Conservation (phyloP, 2,329 filamentous ascomycete genomes). For the Stagonosporopsis chrysanthemi region DNA sequence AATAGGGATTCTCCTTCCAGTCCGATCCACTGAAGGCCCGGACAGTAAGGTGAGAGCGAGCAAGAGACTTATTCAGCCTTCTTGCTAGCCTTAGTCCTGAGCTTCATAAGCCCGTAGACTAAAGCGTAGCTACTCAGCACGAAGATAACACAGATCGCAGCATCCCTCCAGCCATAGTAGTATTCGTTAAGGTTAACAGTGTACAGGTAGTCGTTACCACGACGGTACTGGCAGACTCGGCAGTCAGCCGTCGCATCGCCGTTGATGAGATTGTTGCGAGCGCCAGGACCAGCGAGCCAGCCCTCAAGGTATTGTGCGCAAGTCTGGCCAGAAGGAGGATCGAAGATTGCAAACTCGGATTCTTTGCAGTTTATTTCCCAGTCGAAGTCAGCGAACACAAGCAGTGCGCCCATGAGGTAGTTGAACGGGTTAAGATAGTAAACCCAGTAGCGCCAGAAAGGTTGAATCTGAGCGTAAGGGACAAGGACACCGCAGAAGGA, state of each 20-base stretch:
- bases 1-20: background rate
- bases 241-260: slow-evolving; percentile 65
- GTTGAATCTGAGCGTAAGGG: slow-evolving; percentile 66
- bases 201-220: slow-evolving; percentile 66
- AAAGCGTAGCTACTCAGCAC: slow-evolving; percentile 62
- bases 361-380: slow-evolving; percentile 49
- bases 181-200: slow-evolving; percentile 68
- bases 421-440: slow-evolving; percentile 54
- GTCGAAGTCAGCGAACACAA: slow-evolving; percentile 53
- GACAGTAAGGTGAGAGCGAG: background rate
- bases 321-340: slow-evolving; percentile 60
- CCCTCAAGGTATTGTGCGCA: slow-evolving; percentile 65
- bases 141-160: slow-evolving; percentile 66
- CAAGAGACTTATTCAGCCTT: slow-evolving; percentile 43
- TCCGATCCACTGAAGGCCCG: no score
- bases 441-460: slow-evolving; percentile 69
- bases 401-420: slow-evolving; percentile 52
- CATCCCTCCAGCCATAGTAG: slow-evolving; percentile 72
- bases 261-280: slow-evolving; percentile 51
- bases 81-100: slow-evolving; percentile 52
- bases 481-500: slow-evolving; percentile 65
- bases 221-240: slow-evolving; percentile 66
- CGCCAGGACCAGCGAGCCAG: slow-evolving; percentile 61
- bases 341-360: slow-evolving; percentile 52
- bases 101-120: slow-evolving; percentile 55